These are phyloP conservation scores for Fragaria iinumae DNA, from an alignment of 306 rosid genomes.

Conservation along the genomic window DNA sequence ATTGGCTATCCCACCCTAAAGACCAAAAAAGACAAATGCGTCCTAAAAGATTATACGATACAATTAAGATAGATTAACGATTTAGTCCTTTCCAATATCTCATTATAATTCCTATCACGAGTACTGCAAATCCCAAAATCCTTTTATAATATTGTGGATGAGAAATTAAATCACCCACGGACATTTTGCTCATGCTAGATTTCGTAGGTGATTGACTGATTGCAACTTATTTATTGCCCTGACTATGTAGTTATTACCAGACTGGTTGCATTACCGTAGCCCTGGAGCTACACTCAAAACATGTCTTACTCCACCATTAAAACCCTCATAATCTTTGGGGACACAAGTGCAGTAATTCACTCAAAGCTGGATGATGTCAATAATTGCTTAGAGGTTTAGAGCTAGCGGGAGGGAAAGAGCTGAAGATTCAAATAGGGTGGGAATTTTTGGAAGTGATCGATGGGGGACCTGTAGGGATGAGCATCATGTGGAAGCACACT, in stretches of 20 bases:
- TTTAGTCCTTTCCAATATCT: too few species aligned
- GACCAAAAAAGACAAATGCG: too few species aligned
- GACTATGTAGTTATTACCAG: too few species aligned
- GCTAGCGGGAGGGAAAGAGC: slow-evolving; percentile 25
- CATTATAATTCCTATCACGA: neutral
- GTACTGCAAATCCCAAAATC: neutral
- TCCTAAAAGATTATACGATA: too few species aligned
- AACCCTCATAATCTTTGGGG: neutral
- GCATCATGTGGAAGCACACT: slow-evolving; percentile 19
- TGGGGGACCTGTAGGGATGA: slow-evolving; percentile 23
- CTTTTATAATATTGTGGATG: neutral
- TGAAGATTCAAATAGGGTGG: slow-evolving; percentile 19
- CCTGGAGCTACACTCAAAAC: neutral
- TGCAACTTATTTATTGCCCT: neutral
- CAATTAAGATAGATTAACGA: neutral
- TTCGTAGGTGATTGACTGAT: neutral
- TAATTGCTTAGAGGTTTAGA: neutral
- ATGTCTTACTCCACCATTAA: neutral
- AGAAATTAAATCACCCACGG: neutral
- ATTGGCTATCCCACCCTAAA: too few species aligned
- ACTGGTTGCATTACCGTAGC: neutral
- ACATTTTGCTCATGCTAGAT: neutral
- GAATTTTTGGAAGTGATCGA: neutral
- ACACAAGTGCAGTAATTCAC: neutral
- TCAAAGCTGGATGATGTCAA: neutral